Evolutionary conservation across 2,329 filamentous ascomycete genomes (phyloP).

Genomic region (Aschersonia sp.): DNA sequence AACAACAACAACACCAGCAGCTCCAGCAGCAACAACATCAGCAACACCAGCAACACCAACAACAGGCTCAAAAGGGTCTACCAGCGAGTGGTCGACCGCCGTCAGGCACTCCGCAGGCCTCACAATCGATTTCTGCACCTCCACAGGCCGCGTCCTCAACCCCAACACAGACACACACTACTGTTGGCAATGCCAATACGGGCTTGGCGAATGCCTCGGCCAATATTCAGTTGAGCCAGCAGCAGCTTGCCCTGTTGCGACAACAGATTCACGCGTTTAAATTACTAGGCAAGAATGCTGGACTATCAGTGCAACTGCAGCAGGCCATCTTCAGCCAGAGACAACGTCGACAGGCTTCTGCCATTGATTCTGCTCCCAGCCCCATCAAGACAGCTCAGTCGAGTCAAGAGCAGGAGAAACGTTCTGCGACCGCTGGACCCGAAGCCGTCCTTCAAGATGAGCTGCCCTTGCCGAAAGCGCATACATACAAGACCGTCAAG

Average conservation of each 20-base stretch:
- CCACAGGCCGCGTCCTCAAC: constrained; percentile 24
- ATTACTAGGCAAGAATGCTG: constrained; percentile 71
- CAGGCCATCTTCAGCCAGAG: constrained; percentile 69
- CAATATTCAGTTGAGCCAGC: constrained; percentile 54
- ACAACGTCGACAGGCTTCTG: constrained; percentile 45
- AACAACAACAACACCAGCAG: constrained; percentile 10
- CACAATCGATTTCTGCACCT: constrained; percentile 15
- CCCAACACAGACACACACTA: constrained; percentile 16
- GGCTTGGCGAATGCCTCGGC: constrained; percentile 14
- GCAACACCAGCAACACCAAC: constrained; percentile 23
- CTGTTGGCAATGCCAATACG: constrained; percentile 13
- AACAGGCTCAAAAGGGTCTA: constrained; percentile 38
- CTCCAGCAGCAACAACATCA: constrained; percentile 42
- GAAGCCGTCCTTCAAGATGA: constrained; percentile 19
- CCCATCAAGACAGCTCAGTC: constrained; percentile 15
- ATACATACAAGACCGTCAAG: constrained; percentile 58
- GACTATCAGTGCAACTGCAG: constrained; percentile 65
- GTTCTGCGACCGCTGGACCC: constrained; percentile 20
- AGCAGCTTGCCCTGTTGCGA: constrained; percentile 65
- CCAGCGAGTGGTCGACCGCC: constrained; percentile 24
- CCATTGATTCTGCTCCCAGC: constrained; percentile 27
- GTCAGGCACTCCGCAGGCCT: constrained; percentile 16
- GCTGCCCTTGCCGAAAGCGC: constrained; percentile 21
- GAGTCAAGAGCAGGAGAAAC: constrained; percentile 20
- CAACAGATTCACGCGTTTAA: constrained; percentile 90